phyloP scores from a whole-genome alignment of 2,329 filamentous ascomycete species.

The Talaromyces atroroseus region DNA sequence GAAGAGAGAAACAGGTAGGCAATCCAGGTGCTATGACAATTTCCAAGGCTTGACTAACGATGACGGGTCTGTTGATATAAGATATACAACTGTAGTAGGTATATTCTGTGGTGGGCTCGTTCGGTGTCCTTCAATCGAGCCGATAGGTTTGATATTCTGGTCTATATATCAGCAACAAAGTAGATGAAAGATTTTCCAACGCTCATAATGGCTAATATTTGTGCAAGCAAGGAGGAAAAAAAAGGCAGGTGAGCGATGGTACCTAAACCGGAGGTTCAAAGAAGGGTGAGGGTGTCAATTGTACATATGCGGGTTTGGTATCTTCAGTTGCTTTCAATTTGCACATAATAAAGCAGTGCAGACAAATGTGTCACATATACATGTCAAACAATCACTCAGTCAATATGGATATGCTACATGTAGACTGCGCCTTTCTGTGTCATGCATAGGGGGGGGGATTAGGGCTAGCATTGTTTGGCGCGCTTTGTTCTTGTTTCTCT shows the following conservation, averaged over 20 bases:
- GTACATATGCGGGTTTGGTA: background rate
- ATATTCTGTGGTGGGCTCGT: background rate
- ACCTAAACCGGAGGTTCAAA: background rate
- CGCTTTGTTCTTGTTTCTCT: background rate
- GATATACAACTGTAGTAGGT: too few species aligned
- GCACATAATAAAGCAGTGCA: background rate
- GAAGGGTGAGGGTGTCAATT: background rate
- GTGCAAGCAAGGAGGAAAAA: background rate
- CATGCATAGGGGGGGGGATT: background rate
- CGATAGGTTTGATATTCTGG: background rate
- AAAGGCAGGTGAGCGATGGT: too few species aligned
- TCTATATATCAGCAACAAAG: background rate
- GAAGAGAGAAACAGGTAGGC: background rate
- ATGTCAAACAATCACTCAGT: background rate
- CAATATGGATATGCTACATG: background rate
- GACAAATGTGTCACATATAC: background rate
- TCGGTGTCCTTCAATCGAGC: background rate
- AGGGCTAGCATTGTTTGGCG: background rate
- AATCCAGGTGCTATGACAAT: background rate
- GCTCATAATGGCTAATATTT: background rate
- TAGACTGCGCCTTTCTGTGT: background rate
- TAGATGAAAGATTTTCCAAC: background rate
- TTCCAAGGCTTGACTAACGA: background rate
- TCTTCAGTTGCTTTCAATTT: background rate
- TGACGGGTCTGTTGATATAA: background rate